A percentile compares a stretch with the other conserved stretches of the same genome.
These are phyloP conservation scores for Arthrocladium fulminans DNA, from an alignment of 2,329 filamentous ascomycete species.

Conservation along the genomic window DNA sequence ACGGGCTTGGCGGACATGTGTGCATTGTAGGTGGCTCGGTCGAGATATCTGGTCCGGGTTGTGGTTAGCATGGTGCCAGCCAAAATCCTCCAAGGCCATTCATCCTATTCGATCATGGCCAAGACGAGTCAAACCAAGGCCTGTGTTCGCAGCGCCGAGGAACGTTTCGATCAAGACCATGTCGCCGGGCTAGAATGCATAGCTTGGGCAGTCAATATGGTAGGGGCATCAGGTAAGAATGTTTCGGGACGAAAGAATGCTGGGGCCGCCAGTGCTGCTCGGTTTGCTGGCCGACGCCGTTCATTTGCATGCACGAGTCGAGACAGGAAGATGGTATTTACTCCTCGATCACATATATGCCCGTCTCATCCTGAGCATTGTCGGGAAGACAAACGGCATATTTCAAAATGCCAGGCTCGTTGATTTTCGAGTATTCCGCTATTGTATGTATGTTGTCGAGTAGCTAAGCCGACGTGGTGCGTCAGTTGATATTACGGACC, in stretches of 20 bases:
- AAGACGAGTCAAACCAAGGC: too few species aligned
- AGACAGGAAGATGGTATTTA: neutral
- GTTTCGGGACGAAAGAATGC: neutral
- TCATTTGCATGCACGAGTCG: too few species aligned
- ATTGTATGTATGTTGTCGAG: neutral
- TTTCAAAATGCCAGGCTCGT: constrained; percentile 2
- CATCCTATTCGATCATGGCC: too few species aligned
- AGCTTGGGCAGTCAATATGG: neutral
- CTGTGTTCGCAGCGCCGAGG: too few species aligned
- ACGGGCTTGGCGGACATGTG: neutral
- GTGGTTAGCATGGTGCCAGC: neutral
- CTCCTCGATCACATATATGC: constrained; percentile 5
- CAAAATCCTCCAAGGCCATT: too few species aligned
- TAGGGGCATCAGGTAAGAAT: too few species aligned
- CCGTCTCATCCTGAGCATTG: neutral
- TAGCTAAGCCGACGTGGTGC: neutral
- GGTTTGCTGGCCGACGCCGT: too few species aligned
- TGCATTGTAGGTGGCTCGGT: neutral
- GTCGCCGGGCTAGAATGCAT: too few species aligned
- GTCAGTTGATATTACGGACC: neutral
- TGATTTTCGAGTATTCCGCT: constrained; percentile 1
- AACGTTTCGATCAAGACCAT: too few species aligned
- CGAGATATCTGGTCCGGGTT: neutral
- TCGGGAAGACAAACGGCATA: constrained; percentile 6
- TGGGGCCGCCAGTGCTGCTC: neutral